Conservation (phyloP, 1,284 basidiomycete genomes). For the Irpex sp. region DNA sequence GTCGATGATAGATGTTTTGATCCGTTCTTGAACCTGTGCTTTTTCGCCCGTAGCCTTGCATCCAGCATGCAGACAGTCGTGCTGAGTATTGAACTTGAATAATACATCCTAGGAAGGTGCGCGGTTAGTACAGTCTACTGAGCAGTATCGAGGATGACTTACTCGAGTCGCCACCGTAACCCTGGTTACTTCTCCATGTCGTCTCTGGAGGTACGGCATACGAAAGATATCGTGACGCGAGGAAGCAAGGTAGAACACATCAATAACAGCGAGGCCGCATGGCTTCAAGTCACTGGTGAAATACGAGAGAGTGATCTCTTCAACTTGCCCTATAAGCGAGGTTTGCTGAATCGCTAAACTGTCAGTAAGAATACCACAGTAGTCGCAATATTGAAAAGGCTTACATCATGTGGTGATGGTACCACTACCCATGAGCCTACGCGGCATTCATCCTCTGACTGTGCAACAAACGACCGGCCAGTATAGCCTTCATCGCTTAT, state of each 20-base stretch:
- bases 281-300: too few relatives aligned
- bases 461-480: constrained; percentile 10
- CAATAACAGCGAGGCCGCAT: neutral
- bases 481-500: constrained; percentile 1
- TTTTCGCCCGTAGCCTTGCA: constrained; percentile 6
- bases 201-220: neutral
- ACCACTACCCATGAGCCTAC: constrained; percentile 18
- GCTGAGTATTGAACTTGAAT: constrained; percentile 22
- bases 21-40: constrained; percentile 11
- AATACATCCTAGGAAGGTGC: constrained; percentile 9
- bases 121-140: neutral
- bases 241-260: neutral
- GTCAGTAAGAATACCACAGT: neutral
- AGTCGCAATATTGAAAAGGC: neutral
- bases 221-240: neutral
- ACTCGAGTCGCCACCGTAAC: constrained; percentile 6
- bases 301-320: neutral
- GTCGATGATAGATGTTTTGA: neutral
- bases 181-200: neutral
- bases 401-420: neutral
- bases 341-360: neutral
- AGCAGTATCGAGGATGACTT: neutral
- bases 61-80: constrained; percentile 13
- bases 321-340: neutral
- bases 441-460: constrained; percentile 15